Conservation (phyloP, 148 eudicot genomes). For the Rhododendron molle region DNA sequence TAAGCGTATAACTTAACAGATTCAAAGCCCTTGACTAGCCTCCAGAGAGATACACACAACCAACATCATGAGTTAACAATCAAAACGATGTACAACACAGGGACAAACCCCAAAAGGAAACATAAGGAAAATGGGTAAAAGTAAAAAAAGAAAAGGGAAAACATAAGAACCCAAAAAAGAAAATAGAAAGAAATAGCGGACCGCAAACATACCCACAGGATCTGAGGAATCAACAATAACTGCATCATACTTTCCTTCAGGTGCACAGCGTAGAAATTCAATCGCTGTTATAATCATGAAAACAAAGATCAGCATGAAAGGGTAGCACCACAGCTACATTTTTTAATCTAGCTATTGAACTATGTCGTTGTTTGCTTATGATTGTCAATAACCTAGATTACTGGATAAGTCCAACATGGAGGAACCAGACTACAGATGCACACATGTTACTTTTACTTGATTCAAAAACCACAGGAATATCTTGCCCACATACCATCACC, state of each 20-base stretch:
- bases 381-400: neutral
- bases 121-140: neutral
- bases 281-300: constrained; percentile 49
- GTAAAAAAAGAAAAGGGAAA: neutral
- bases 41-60: neutral
- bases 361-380: neutral
- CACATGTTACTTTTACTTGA: neutral
- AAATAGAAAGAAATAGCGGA: neutral
- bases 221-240: constrained; percentile 95
- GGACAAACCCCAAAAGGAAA: neutral
- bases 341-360: neutral
- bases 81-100: neutral
- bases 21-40: constrained; percentile 1
- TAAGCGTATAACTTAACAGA: neutral
- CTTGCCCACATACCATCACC: constrained; percentile 71
- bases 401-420: neutral
- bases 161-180: no score
- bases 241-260: constrained; percentile 88
- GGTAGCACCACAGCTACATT: neutral
- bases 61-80: neutral
- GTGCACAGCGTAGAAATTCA: constrained; percentile 56
- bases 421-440: neutral
- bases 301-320: constrained; percentile 8
- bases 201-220: constrained; percentile 74
- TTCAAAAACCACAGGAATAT: neutral